A percentile compares a stretch with the other conserved stretches of the same genome.
phyloP scores from a whole-genome alignment of 345 rosid genomes.

The Citrus cavaleriei region DNA sequence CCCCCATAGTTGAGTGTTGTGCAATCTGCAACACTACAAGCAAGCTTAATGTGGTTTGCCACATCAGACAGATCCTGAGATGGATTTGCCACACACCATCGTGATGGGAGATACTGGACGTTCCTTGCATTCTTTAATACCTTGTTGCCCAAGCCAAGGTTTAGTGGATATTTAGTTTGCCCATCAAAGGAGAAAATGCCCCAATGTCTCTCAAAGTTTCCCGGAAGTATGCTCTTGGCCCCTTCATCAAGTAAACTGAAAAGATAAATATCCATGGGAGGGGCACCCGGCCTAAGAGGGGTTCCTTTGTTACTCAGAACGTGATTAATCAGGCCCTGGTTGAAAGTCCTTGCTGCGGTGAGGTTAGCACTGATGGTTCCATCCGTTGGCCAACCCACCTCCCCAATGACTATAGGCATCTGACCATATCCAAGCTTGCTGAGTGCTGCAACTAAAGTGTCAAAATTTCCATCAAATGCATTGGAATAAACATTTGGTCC shows the following conservation, averaged over 20 bases:
- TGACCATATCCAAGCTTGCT: conserved; percentile 78
- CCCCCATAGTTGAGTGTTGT: conserved; percentile 85
- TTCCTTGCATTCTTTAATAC: conserved; percentile 61
- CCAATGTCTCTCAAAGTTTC: conserved; percentile 96
- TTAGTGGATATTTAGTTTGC: conserved; percentile 82
- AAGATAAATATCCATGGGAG: conserved; percentile 81
- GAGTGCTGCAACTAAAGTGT: conserved; percentile 89
- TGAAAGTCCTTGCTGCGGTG: conserved; percentile 78
- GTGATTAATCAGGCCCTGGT: conserved; percentile 80
- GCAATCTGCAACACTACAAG: conserved; percentile 87
- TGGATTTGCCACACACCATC: conserved; percentile 96
- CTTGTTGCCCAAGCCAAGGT: conserved; percentile 74
- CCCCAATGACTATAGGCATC: conserved; percentile 90
- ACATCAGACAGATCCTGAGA: conserved; percentile 56
- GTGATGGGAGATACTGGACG: conserved; percentile 78
- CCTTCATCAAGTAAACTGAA: conserved; percentile 92
- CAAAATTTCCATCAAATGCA: conserved; percentile 92
- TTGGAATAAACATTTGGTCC: conserved; percentile 75
- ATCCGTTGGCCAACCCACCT: conserved; percentile 96
- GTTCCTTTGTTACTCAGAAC: conserved; percentile 76
- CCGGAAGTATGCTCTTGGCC: conserved; percentile 77
- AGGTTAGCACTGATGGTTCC: conserved; percentile 82
- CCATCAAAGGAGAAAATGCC: conserved; percentile 97
- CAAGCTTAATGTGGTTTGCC: conserved; percentile 67
- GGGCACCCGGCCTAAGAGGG: conserved; percentile 76